Percentiles rank a stretch among this genome's conserved stretches.
Evolutionary conservation across 176 grass and related monocot species (phyloP).

Genomic region (Triticum urartu): DNA sequence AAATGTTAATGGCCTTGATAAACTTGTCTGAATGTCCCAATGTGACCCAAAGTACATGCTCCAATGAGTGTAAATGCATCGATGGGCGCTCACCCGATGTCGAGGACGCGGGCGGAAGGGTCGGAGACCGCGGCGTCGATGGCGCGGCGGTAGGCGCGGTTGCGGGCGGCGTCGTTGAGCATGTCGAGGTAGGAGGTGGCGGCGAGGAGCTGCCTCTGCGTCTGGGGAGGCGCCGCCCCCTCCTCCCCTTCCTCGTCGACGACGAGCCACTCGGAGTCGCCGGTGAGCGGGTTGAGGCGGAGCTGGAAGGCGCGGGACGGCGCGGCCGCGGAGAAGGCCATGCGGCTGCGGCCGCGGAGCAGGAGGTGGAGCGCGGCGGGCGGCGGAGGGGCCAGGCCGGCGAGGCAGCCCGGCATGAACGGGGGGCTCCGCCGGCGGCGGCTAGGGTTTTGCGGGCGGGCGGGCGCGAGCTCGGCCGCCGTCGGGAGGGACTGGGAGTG

Average conservation of each 20-base stretch:
- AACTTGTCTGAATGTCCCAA: not conserved
- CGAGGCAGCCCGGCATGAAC: slow-evolving; percentile 40
- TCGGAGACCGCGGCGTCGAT: slow-evolving; percentile 59
- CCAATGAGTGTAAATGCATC: not conserved
- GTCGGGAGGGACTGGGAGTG: not conserved
- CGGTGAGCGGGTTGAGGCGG: slow-evolving; percentile 80
- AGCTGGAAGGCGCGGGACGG: slow-evolving; percentile 74
- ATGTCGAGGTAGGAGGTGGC: slow-evolving; percentile 89
- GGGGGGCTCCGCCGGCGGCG: not conserved
- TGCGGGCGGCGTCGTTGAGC: slow-evolving; percentile 83
- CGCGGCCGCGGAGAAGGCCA: slow-evolving; percentile 17
- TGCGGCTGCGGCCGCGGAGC: not conserved
- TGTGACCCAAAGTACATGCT: not conserved
- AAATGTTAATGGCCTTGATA: not conserved
- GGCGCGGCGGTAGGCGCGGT: slow-evolving; percentile 67
- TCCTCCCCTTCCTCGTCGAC: slow-evolving; percentile 53
- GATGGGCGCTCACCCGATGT: slow-evolving; percentile 66
- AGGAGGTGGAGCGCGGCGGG: slow-evolving; percentile 22
- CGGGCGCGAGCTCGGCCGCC: too few species aligned
- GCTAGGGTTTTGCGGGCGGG: slow-evolving; percentile 14
- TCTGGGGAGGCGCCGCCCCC: not conserved
- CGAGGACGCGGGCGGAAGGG: slow-evolving; percentile 71
- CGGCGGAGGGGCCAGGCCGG: not conserved
- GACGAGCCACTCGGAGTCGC: slow-evolving; percentile 93
- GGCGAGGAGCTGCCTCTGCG: slow-evolving; percentile 49